These are phyloP conservation scores for Clathrus columnatus DNA, from an alignment of 768 basidiomycete genomes.

Conservation along the genomic window DNA sequence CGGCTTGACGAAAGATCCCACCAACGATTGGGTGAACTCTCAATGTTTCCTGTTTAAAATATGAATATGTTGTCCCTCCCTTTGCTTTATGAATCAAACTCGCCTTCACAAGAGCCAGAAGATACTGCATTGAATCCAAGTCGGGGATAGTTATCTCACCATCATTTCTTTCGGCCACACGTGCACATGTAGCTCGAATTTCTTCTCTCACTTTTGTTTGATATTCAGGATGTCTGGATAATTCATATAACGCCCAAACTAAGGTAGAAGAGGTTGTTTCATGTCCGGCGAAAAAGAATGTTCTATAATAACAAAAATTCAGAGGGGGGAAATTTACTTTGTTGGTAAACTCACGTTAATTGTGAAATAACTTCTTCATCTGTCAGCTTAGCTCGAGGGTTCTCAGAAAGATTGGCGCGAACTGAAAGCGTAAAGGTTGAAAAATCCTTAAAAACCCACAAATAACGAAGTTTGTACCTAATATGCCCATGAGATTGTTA, in stretches of 20 bases:
- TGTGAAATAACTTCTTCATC: conserved; percentile 27
- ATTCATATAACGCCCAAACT: conserved; percentile 14
- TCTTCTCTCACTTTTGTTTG: conserved; percentile 14
- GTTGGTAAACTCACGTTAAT: conserved; percentile 19
- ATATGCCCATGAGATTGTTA: conserved; percentile 28
- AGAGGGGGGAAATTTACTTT: conserved; percentile 1
- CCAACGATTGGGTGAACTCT: conserved; percentile 17
- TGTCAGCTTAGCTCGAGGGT: conserved; percentile 20
- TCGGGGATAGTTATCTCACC: conserved; percentile 23
- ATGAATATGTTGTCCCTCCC: neutral
- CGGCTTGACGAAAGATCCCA: conserved; percentile 14
- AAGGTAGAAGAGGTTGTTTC: conserved; percentile 13
- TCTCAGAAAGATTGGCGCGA: conserved; percentile 23
- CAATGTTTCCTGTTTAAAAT: conserved; percentile 15
- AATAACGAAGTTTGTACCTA: conserved; percentile 16
- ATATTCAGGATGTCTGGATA: conserved; percentile 12
- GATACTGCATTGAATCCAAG: conserved; percentile 25
- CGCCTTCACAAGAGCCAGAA: conserved; percentile 27
- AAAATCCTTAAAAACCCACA: neutral
- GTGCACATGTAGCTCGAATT: conserved; percentile 6
- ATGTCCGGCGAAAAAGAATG: conserved; percentile 13
- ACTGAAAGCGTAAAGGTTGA: conserved; percentile 12
- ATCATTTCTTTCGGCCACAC: conserved; percentile 17
- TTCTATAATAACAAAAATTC: conserved; percentile 16
- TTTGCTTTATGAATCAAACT: neutral